These are phyloP conservation scores for Laetiporus sulphureus DNA, from an alignment of 1,284 basidiomycete species.

Conservation along the genomic window DNA sequence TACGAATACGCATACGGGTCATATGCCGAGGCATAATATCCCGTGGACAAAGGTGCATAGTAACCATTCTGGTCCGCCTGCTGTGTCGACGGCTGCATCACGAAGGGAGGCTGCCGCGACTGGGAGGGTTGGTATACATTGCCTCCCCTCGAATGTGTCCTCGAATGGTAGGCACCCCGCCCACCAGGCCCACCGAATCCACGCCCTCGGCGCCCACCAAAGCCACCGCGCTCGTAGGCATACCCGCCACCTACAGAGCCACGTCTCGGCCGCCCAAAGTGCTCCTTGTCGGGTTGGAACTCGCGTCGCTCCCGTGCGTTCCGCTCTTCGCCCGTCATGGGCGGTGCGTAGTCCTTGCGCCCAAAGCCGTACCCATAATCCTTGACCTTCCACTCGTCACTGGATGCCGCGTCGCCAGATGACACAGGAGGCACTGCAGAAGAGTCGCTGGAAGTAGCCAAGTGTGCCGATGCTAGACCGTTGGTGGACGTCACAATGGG, in stretches of 20 bases:
- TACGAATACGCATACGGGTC: constrained; percentile 13
- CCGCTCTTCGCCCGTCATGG: constrained; percentile 2
- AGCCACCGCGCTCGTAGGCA: constrained; percentile 24
- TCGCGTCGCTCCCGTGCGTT: constrained; percentile 13
- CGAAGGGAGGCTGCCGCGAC: constrained; percentile 17
- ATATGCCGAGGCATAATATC: constrained; percentile 8
- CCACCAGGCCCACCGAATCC: constrained; percentile 28
- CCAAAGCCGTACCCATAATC: constrained; percentile 39
- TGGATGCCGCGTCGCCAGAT: constrained; percentile 10
- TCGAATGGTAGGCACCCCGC: constrained; percentile 20
- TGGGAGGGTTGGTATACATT: constrained; percentile 24
- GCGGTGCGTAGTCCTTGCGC: constrained; percentile 7
- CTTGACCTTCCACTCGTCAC: constrained; percentile 48
- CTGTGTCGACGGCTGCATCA: constrained; percentile 10
- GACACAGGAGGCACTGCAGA: constrained; percentile 9
- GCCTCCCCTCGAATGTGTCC: constrained; percentile 16
- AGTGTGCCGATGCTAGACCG: constrained; percentile 9
- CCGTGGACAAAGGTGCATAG: constrained; percentile 10
- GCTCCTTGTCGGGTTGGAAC: constrained; percentile 15
- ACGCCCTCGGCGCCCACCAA: constrained; percentile 24
- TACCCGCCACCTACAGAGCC: constrained; percentile 25
- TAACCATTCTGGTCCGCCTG: constrained; percentile 15
- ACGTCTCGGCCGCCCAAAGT: constrained; percentile 20
- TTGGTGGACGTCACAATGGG: constrained; percentile 10
- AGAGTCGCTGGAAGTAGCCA: constrained; percentile 11